Base-by-base conservation (phyloP, 805 yeast species). In the Candida broadrunensis region DNA sequence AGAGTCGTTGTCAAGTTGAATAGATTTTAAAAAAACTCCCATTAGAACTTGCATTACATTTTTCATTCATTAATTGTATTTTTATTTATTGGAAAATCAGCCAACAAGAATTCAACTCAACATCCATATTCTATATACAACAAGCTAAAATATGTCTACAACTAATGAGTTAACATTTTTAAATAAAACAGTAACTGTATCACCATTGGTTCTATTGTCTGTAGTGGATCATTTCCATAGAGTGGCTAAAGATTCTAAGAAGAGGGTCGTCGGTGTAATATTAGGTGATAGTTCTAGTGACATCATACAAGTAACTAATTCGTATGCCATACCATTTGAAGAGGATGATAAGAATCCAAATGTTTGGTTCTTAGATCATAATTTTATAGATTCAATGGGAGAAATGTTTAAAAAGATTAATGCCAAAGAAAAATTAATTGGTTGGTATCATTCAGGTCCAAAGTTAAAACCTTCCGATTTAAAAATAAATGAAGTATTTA, bases 401-500 rank as follows among this genome's bases (percentile, higher is more conserved):
- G 97, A 89, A 51, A 93, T 93, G 99, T 91, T 89, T 69, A 88
- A 87, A 61, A 93, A 95, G 63, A 90, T 93, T 61, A 95, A 90
- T 67, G 99, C 99, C 15, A 90, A 88, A 67, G 99, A 93, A 63
- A 87, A 81, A 60, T 74, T 93, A 36, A 82, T 93, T 59, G 99
- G 99, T n/a, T 93, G 99, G 99, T 93, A 93, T 61, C 99, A 93
- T 64, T 84, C 96, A 7, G 99, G 99, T 4, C 97, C 98, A 15
- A 89, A 89, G 61, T 76, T 95, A 49, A 82, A 80, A 53, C 77
- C 90, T 1, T 83, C 95, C 13, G 99, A 93, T 60, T 72, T 93
- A 48, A 87, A 85, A 59, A 93, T 93, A 56, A 91, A 91, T 60
- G 97, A 93, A 49, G 71, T 69, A 2, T 89, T 93, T 72, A 89